Evolutionary conservation across 1,284 basidiomycete species (phyloP).

Genomic region (Cutaneotrichosporon cavernicola): DNA sequence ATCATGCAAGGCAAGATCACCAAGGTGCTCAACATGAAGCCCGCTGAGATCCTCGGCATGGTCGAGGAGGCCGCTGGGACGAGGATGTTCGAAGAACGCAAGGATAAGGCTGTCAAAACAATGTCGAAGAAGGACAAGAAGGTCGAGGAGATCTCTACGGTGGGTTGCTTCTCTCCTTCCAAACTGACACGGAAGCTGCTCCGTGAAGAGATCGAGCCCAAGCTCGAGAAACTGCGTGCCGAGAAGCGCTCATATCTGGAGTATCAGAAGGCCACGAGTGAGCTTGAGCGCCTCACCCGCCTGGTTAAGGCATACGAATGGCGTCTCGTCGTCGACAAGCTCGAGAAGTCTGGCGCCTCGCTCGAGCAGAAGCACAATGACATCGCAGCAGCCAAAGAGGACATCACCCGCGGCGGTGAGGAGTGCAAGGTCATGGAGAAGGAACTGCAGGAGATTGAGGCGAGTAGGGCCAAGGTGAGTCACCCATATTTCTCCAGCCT

Average conservation of each 20-base stretch:
- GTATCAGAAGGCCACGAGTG: slow-evolving; percentile 84
- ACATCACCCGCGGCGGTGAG: slow-evolving; percentile 55
- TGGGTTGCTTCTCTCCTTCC: slow-evolving; percentile 32
- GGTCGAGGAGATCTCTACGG: slow-evolving; percentile 79
- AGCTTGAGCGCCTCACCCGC: slow-evolving; percentile 85
- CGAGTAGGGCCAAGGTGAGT: slow-evolving; percentile 59
- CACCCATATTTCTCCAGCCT: background rate
- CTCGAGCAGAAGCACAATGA: slow-evolving; percentile 47
- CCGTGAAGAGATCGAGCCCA: slow-evolving; percentile 89
- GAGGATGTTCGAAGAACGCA: slow-evolving; percentile 98
- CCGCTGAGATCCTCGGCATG: slow-evolving; percentile 96
- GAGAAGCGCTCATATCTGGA: slow-evolving; percentile 89
- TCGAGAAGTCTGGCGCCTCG: slow-evolving; percentile 50
- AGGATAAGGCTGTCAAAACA: slow-evolving; percentile 94
- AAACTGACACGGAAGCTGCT: slow-evolving; percentile 57
- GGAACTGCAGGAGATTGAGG: slow-evolving; percentile 66
- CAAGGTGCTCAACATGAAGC: slow-evolving; percentile 97
- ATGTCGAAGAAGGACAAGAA: slow-evolving; percentile 98
- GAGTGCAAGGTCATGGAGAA: slow-evolving; percentile 58
- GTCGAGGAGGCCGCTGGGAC: slow-evolving; percentile 99
- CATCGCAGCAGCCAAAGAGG: slow-evolving; percentile 46
- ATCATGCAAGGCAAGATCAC: slow-evolving; percentile 99
- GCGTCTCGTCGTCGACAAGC: slow-evolving; percentile 66
- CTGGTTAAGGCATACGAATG: slow-evolving; percentile 88
- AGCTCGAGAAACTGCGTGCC: slow-evolving; percentile 82